Percentiles rank a stretch among this genome's conserved stretches.
Conservation (phyloP, 164 flowering plant species). For the Liriodendron chinense region DNA sequence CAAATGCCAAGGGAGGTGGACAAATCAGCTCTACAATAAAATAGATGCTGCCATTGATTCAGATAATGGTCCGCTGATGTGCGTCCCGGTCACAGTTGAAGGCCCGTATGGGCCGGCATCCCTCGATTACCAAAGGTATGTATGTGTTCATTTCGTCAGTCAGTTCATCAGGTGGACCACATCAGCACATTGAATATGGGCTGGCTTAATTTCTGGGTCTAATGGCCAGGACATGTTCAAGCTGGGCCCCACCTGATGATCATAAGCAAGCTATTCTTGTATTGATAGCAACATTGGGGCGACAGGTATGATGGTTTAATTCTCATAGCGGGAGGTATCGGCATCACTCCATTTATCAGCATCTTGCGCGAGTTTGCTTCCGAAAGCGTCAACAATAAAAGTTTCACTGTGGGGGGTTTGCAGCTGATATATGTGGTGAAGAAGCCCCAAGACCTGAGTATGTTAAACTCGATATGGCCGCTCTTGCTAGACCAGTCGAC, state of each 20-base stretch:
- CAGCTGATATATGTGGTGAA: slow-evolving; percentile 56
- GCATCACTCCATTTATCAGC: slow-evolving; percentile 85
- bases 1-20: slow-evolving; percentile 79
- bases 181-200: too few species aligned
- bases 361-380: slow-evolving; percentile 58
- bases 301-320: slow-evolving; percentile 74
- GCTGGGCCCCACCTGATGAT: neutral
- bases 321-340: slow-evolving; percentile 78
- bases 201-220: too few species aligned
- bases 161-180: neutral
- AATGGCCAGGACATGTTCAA: neutral
- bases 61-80: slow-evolving; percentile 24
- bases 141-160: neutral
- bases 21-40: slow-evolving; percentile 46
- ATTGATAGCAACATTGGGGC: neutral
- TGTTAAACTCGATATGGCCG: slow-evolving; percentile 48
- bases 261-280: neutral
- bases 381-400: slow-evolving; percentile 15
- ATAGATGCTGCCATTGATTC: slow-evolving; percentile 31
- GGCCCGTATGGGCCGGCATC: slow-evolving; percentile 88
- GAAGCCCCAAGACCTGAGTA: slow-evolving; percentile 49
- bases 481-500: slow-evolving; percentile 33
- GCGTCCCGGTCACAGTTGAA: slow-evolving; percentile 64
- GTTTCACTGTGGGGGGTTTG: slow-evolving; percentile 33
- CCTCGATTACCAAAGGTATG: slow-evolving; percentile 57